A percentile compares a stretch with the other conserved stretches of the same genome.
Conservation (phyloP, 768 basidiomycete genomes). For the Pleurotus tuoliensis region DNA sequence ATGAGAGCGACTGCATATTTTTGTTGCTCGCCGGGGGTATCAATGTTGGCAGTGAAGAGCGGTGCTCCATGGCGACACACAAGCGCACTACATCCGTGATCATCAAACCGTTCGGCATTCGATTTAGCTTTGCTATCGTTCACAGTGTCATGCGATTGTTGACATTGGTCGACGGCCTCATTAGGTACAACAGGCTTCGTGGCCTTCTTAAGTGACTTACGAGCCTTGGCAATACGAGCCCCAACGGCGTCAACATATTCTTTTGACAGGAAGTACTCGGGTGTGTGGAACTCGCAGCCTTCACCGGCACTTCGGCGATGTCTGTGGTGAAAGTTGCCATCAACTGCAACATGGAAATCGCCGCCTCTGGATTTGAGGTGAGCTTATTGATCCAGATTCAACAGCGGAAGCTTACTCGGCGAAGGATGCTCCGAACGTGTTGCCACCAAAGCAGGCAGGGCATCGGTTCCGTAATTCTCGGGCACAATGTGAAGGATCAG, state of each 20-base stretch:
- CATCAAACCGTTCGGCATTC: constrained; percentile 13
- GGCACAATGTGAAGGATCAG: neutral
- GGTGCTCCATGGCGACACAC: constrained; percentile 29
- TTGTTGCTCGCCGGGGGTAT: constrained; percentile 26
- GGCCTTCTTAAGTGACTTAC: constrained; percentile 8
- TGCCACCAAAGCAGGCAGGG: constrained; percentile 22
- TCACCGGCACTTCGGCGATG: constrained; percentile 19
- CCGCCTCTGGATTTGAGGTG: constrained; percentile 7
- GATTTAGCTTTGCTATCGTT: constrained; percentile 19
- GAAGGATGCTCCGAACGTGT: constrained; percentile 10
- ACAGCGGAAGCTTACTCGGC: constrained; percentile 9
- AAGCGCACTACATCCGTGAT: constrained; percentile 25
- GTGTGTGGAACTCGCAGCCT: constrained; percentile 16
- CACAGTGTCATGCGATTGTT: constrained; percentile 21
- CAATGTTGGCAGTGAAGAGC: constrained; percentile 28
- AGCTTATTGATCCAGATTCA: neutral
- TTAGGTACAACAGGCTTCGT: constrained; percentile 15
- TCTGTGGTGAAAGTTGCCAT: constrained; percentile 25
- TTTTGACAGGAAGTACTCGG: constrained; percentile 20
- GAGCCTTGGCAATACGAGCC: constrained; percentile 5
- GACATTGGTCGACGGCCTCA: constrained; percentile 20
- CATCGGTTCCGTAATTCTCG: constrained; percentile 24
- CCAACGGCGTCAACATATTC: constrained; percentile 18
- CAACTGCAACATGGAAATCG: constrained; percentile 31
- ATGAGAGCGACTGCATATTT: constrained; percentile 26